Base-by-base conservation (phyloP, 2,329 filamentous ascomycete species). In the Akanthomyces lecanii region DNA sequence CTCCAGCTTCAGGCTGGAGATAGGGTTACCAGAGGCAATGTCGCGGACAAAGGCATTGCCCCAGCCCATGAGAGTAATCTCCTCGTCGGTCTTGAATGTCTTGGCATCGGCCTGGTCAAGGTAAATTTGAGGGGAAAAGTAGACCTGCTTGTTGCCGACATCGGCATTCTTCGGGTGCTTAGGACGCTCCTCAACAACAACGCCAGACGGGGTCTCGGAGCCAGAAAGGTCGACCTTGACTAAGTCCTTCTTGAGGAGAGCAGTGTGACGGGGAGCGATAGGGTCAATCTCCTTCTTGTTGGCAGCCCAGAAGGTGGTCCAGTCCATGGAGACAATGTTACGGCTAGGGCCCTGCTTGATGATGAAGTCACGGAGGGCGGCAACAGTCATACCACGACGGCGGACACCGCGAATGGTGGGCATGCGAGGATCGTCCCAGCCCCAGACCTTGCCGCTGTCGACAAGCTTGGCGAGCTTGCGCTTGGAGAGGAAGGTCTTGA, bases 51-150 rank as follows among this genome's bases (percentile, higher is more conserved):
- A 85, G 14, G 90, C 91, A 71, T 96, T 96, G 69, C 94, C 95
- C 94, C 94, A 98, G 75, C 90, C 90, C 94, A 97, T 97, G 48
- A 97, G 82, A 0, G 94, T 97, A 70, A 98, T 91, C 76, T 97
- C 93, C 79, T 98, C 94, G 72, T 89, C 88, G 65, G 89, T 82
- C 69, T 86, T 89, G 78, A 97, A 96, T 30, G 84, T 84, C 74
- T 89, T 88, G 65, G 89, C 91, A 70, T 98, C 94, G 52, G 83
- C 89, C 77, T 97, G 94, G 73, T 97, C 94, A 59, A 98, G 79
- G 65, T 95, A 80, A 67, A 97, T 81, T 66, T 87, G 83, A 63
- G 84, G 83, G 72, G 89, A 90, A 75, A 89, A 96, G 30, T 86
- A 82, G 5, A 97, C 91, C 78, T 91, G 90, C 84, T 97, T 97